phyloP scores from a whole-genome alignment of 805 yeast species.

The Clavispora fructus region DNA sequence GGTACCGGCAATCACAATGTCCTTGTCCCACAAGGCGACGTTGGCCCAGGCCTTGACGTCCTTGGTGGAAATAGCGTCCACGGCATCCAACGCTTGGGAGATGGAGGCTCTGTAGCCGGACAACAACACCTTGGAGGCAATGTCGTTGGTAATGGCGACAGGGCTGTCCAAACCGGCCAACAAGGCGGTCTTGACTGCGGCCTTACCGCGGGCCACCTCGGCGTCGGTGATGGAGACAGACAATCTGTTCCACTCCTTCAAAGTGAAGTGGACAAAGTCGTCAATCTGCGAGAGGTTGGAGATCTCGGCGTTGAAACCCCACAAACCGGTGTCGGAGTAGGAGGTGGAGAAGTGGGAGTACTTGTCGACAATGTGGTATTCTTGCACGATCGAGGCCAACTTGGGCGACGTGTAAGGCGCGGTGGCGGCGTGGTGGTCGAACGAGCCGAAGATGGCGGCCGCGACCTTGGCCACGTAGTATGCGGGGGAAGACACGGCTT shows the following conservation, averaged over 20 bases:
- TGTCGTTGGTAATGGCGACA: constrained; percentile 46
- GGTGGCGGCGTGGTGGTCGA: constrained; percentile 49
- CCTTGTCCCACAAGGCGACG: constrained; percentile 73
- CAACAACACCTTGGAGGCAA: constrained; percentile 57
- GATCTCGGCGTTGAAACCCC: constrained; percentile 73
- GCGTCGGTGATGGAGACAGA: constrained; percentile 68
- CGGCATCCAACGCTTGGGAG: constrained; percentile 52
- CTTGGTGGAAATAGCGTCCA: constrained; percentile 58
- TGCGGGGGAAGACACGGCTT: constrained; percentile 55
- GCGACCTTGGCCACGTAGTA: constrained; percentile 72
- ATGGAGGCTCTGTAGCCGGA: constrained; percentile 59
- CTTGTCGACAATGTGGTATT: constrained; percentile 67
- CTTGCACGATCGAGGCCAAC: constrained; percentile 62
- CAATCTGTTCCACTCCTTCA: constrained; percentile 86
- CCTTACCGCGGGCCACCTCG: constrained; percentile 75
- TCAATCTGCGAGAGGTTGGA: constrained; percentile 58
- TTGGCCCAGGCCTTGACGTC: constrained; percentile 72
- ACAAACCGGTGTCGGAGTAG: constrained; percentile 74
- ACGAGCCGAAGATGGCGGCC: constrained; percentile 50
- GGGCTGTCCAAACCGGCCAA: constrained; percentile 47
- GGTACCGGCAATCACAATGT: constrained; percentile 75
- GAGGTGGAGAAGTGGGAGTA: constrained; percentile 68
- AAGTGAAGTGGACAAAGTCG: constrained; percentile 65
- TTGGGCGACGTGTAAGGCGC: constrained; percentile 57
- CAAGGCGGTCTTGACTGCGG: constrained; percentile 59